phyloP scores from a whole-genome alignment of 1,284 basidiomycete species.

The Testicularia cyperi region DNA sequence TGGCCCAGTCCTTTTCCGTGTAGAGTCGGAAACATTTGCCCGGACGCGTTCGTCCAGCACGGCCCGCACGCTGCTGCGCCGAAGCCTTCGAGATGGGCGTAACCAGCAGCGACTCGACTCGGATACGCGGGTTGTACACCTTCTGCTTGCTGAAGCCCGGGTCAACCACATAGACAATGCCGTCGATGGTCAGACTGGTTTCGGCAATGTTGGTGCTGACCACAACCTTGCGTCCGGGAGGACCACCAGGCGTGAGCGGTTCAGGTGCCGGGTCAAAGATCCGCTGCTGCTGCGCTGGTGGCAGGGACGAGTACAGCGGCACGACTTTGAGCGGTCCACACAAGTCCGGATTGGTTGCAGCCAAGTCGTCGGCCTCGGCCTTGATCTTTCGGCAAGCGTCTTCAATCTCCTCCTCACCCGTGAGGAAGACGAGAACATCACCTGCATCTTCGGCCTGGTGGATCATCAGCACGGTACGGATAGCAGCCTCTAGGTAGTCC shows the following conservation, averaged over 20 bases:
- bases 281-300: constrained; percentile 86
- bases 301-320: constrained; percentile 89
- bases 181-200: constrained; percentile 95
- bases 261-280: constrained; percentile 87
- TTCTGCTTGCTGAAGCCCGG: constrained; percentile 97
- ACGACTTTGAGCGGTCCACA: constrained; percentile 77
- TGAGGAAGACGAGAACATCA: constrained; percentile 91
- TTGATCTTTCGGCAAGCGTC: constrained; percentile 93
- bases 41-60: constrained; percentile 90
- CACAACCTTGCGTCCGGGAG: constrained; percentile 88
- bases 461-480: constrained; percentile 94
- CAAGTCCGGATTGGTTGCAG: constrained; percentile 52
- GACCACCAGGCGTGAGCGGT: constrained; percentile 68
- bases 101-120: constrained; percentile 90
- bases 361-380: constrained; percentile 65
- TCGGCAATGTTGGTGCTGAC: constrained; percentile 97
- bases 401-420: constrained; percentile 98
- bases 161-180: constrained; percentile 98
- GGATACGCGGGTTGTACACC: constrained; percentile 92
- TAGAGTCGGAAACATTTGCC: constrained; percentile 97
- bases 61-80: constrained; percentile 92
- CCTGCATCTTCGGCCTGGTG: constrained; percentile 93
- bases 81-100: constrained; percentile 95
- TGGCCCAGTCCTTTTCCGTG: constrained; percentile 94
- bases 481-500: constrained; percentile 96